phyloP scores from a whole-genome alignment of 176 grass and related monocot species.

The Carex myosuroides region DNA sequence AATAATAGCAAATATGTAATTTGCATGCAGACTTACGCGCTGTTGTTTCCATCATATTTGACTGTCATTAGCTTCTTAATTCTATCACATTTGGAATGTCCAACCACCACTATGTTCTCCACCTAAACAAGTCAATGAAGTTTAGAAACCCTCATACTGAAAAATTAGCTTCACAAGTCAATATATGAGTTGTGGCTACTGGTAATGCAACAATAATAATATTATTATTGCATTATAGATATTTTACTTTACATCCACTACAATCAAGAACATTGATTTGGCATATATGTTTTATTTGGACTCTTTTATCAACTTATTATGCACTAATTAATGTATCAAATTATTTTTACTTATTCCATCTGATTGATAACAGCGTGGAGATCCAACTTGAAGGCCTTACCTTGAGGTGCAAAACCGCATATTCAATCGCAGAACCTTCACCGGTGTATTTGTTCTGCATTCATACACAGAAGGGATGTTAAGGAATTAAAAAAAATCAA shows the following conservation, averaged over 20 bases:
- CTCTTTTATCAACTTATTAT: background rate
- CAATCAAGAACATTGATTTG: background rate
- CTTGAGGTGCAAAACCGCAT: constrained; percentile 52
- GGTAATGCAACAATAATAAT: too few species aligned
- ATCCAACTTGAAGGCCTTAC: constrained; percentile 15
- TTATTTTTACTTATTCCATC: background rate
- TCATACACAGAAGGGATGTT: constrained; percentile 7
- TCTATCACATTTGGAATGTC: constrained; percentile 64
- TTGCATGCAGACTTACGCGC: constrained; percentile 27
- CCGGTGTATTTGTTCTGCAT: constrained; percentile 36
- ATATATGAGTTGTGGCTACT: background rate
- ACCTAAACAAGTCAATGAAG: constrained; percentile 28
- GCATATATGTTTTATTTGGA: background rate
- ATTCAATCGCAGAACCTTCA: constrained; percentile 51
- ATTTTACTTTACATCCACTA: background rate
- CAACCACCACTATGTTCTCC: constrained; percentile 66
- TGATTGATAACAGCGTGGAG: background rate
- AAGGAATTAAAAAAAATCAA: background rate
- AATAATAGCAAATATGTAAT: background rate
- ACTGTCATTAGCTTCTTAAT: constrained; percentile 60
- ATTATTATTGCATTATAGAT: background rate
- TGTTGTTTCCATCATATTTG: constrained; percentile 25
- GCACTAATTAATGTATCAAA: background rate
- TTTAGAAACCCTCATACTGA: background rate
- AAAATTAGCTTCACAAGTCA: background rate